Base-by-base conservation (phyloP, 1,284 basidiomycete genomes). In the Cystobasidiaceae sp. region DNA sequence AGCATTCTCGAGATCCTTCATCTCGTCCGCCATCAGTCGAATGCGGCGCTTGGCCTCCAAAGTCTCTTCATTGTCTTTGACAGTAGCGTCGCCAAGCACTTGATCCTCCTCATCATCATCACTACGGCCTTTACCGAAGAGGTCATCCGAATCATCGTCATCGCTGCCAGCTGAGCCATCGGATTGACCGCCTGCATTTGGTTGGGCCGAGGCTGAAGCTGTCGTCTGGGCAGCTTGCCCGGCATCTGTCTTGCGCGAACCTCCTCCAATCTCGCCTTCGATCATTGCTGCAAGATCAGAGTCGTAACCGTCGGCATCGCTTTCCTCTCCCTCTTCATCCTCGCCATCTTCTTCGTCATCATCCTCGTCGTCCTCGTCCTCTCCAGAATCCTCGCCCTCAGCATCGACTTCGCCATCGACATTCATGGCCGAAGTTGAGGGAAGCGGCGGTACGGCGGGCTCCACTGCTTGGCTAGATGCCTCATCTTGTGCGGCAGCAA, bases 1-100 rank as follows among this genome's bases (percentile, higher is more conserved):
- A 7, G 90, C 90, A 51, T 85, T 85, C 77, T 96, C 90, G 68
- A 96, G 78, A 75, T 93, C 90, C 59, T 86, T 82, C 69, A 94
- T 92, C 77, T 96, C 93, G 74, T 91, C 90, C 67, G 61, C 61
- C 61, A 64, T 64, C 19, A 64, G 77, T 72, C 88, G 88, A 75
- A 73, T 68, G 43, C 71, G 51, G 45, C 69, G 67, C 55, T 75
- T 74, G 50, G 71, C 72, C 56, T 75, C 76, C 13, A 94, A 32
- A 28, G 68, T 68, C 60, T 69, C 68, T 0, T 69, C 57, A 28
- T 70, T 71, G 46, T 68, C 65, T 23, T 66, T 54, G 54, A 49
- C 64, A 15, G 7, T 57, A 48, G 39, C 58, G 19, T 49, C 66
- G 21, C 60, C 63, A 37, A 57, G 33, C 27, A 74, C 74, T 56